Percentiles rank a stretch among this genome's conserved stretches.
Evolutionary conservation across 2,329 filamentous ascomycete species (phyloP).

Genomic region (Drechslera avenae): DNA sequence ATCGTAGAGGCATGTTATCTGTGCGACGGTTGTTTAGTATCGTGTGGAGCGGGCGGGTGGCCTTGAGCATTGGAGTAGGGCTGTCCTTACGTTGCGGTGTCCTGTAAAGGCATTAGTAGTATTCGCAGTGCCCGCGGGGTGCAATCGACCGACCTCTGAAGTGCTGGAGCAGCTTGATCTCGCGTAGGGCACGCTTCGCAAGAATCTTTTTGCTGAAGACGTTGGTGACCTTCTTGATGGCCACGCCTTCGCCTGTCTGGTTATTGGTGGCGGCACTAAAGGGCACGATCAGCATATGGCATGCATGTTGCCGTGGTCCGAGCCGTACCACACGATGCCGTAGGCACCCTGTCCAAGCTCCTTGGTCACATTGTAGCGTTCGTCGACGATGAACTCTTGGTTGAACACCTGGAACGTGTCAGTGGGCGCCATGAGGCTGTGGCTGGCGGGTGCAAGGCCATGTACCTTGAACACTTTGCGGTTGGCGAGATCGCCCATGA

Average conservation of each 20-base stretch:
- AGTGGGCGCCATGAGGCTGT: not conserved
- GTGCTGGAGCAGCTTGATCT: conserved; percentile 98
- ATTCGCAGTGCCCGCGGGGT: conserved; percentile 3
- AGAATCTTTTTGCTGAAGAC: conserved; percentile 99
- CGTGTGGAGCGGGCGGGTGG: conserved; percentile 3
- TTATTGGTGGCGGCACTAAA: conserved; percentile 87
- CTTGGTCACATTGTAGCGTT: conserved; percentile 98
- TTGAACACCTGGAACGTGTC: conserved; percentile 70
- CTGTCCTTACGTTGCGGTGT: conserved; percentile 53
- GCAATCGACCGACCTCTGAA: conserved; percentile 65
- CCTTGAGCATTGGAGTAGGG: conserved; percentile 57
- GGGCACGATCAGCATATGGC: conserved; percentile 28
- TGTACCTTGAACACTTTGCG: conserved; percentile 65
- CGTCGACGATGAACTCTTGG: conserved; percentile 98
- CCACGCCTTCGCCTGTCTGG: conserved; percentile 88
- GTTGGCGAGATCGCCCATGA: conserved; percentile 66
- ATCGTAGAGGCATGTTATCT: conserved; percentile 99
- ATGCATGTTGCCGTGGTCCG: conserved; percentile 2
- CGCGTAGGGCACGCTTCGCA: conserved; percentile 93
- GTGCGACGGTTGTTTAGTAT: conserved; percentile 46
- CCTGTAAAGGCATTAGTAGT: conserved; percentile 43
- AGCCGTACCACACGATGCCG: conserved; percentile 89
- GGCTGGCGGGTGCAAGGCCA: not conserved
- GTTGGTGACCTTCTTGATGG: conserved; percentile 99
- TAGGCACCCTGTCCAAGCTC: conserved; percentile 98